Conservation (phyloP, 108 stramenopile genomes). For the Aurantiochytrium sp. region DNA sequence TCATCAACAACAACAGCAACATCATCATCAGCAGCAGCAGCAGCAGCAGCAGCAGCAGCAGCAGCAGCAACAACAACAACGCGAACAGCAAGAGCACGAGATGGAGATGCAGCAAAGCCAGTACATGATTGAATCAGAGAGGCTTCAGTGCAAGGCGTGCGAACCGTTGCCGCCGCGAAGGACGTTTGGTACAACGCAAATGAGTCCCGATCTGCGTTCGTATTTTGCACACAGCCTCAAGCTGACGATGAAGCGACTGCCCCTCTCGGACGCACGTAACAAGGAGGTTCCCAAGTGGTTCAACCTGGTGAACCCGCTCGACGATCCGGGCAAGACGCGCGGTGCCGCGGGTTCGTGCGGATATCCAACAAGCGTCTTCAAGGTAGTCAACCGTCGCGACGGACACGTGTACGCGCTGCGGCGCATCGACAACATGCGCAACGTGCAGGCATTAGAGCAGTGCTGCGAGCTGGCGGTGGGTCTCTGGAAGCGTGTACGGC, state of each 20-base stretch:
- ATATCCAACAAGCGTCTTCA: constrained; percentile 16
- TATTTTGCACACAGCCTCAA: constrained; percentile 14
- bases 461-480: not conserved
- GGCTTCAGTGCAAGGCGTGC: not conserved
- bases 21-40: no score
- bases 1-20: no score
- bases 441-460: not conserved
- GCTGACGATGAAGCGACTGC: constrained; percentile 1
- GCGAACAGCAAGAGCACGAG: not conserved
- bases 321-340: not conserved
- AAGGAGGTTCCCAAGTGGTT: not conserved
- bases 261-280: not conserved
- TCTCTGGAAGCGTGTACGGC: constrained; percentile 14
- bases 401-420: not conserved
- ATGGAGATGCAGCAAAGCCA: not conserved
- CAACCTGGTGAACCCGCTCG: not conserved
- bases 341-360: constrained; percentile 1
- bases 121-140: not conserved
- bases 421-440: constrained; percentile 9
- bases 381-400: not conserved
- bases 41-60: not conserved
- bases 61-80: not conserved
- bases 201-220: not conserved
- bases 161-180: not conserved
- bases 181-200: not conserved